These are phyloP conservation scores for Stellera chamaejasme DNA, from an alignment of 345 rosid genomes.

Conservation along the genomic window DNA sequence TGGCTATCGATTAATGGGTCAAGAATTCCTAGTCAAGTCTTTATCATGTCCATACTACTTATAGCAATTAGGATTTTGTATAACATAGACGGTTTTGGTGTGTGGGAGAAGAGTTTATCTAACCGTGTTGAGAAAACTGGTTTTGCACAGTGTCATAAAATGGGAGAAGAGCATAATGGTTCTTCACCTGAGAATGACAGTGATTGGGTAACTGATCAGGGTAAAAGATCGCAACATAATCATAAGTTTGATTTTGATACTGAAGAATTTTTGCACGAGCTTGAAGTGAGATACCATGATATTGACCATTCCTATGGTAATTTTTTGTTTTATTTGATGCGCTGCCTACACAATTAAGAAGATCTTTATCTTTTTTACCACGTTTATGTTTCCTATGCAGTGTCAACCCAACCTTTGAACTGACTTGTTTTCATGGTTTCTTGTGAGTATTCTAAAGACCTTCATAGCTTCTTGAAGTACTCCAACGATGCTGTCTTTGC, in stretches of 20 bases:
- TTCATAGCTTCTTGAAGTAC: slow-evolving; percentile 30
- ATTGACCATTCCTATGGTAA: slow-evolving; percentile 26
- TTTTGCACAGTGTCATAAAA: slow-evolving; percentile 7
- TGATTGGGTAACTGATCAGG: too few relatives aligned
- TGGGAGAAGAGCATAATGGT: slow-evolving; percentile 9
- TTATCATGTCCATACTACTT: slow-evolving; percentile 45
- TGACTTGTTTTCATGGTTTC: not conserved
- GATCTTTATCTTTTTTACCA: not conserved
- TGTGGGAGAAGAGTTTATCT: slow-evolving; percentile 48
- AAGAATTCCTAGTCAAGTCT: slow-evolving; percentile 48
- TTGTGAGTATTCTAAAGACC: slow-evolving; percentile 30
- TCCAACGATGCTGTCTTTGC: slow-evolving; percentile 42
- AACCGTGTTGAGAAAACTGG: slow-evolving; percentile 10
- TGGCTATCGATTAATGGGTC: slow-evolving; percentile 53
- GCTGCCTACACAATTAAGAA: not conserved
- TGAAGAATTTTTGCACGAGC: too few relatives aligned
- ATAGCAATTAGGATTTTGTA: slow-evolving; percentile 43
- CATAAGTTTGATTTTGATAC: too few relatives aligned
- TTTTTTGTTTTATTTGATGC: not conserved
- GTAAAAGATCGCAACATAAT: too few relatives aligned
- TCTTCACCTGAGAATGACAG: too few relatives aligned
- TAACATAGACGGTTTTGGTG: slow-evolving; percentile 51
- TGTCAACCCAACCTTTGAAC: not conserved
- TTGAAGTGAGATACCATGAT: too few relatives aligned
- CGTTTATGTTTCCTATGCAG: too few relatives aligned